Base-by-base conservation (phyloP, 225 moss, liverwort and hornwort genomes). In the Sphagnum tenellum region DNA sequence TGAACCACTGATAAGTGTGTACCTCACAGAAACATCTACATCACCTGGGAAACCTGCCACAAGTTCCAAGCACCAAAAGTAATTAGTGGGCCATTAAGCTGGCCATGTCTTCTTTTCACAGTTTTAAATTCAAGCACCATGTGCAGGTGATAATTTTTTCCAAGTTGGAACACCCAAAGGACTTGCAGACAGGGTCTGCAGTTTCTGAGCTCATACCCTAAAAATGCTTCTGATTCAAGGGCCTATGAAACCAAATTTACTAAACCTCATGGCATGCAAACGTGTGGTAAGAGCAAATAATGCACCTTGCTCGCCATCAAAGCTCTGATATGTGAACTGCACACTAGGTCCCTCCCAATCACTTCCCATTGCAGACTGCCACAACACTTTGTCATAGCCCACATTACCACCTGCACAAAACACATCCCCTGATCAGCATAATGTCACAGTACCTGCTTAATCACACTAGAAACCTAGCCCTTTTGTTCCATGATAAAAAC, bases 311-410 rank as follows among this genome's bases (percentile, higher is more conserved):
- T 98, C 98, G 45, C 90, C 90, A 70, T 98, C 98, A 60, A 69
- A 77, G 81, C 98, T 98, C 57, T 65, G 78, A 70, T 98, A 89
- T 5, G 79, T 81, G 50, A 98, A 93, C 66, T 84, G 81, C 3
- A 98, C 82, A 45, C 89, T 81, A 57, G 93, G 93, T 9, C 87
- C 98, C 14, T 74, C 65, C 4, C 64, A 54, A 29, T 82, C 72
- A 54, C 60, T 12, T 56, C 76, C 50, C 69, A 72, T 81, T 64
- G 70, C 74, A 3, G 87, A 82, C 56, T 77, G 65, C 98, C 98
- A 98, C 57, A 75, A 63, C 65, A 98, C 92, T 73, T 98, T 98
- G 72, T 98, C 92, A 57, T 89, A 98, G 4, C 96, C 96, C n/a
- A 76, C 7, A 46, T 55, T 53, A 64, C 96, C 96, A 55, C 94